Evolutionary conservation across 2,329 filamentous ascomycete genomes (phyloP).

Genomic region (Onygenales sp.): DNA sequence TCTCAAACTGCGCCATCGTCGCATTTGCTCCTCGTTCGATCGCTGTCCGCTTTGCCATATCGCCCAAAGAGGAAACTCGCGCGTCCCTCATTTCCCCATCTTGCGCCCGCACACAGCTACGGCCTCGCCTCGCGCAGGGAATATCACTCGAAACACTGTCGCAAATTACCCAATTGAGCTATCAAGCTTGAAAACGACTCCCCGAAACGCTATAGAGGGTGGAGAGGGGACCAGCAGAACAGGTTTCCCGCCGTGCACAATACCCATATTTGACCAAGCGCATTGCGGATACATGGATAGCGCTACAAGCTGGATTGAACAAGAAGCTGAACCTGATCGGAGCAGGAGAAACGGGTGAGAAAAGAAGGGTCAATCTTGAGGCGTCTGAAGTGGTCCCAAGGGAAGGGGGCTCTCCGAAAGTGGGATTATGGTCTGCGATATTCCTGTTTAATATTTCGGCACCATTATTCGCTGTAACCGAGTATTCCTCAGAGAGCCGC

Average conservation of each 20-base stretch:
- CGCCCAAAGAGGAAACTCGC: background rate
- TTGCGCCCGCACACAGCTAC: background rate
- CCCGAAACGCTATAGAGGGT: background rate
- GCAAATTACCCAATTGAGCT: background rate
- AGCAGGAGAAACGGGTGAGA: background rate
- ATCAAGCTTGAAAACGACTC: background rate
- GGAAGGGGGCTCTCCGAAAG: background rate
- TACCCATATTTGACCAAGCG: background rate
- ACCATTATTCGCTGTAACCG: background rate
- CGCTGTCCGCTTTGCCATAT: background rate
- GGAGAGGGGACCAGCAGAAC: background rate
- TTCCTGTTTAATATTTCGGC: slow-evolving; percentile 3
- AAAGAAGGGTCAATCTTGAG: background rate
- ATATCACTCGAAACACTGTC: background rate
- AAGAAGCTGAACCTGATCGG: background rate
- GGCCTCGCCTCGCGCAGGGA: background rate
- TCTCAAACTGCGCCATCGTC: slow-evolving; percentile 1
- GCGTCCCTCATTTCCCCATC: background rate
- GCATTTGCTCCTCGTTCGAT: background rate
- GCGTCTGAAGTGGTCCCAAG: background rate
- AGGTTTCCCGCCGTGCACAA: background rate
- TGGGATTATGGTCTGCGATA: slow-evolving; percentile 2
- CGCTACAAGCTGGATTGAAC: background rate
- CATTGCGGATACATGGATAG: slow-evolving; percentile 2
- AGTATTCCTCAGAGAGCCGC: background rate